A percentile compares a stretch with the other conserved stretches of the same genome.
Evolutionary conservation across 352 stramenopile species (phyloP).

Genomic region (Blastocystis hominis): DNA sequence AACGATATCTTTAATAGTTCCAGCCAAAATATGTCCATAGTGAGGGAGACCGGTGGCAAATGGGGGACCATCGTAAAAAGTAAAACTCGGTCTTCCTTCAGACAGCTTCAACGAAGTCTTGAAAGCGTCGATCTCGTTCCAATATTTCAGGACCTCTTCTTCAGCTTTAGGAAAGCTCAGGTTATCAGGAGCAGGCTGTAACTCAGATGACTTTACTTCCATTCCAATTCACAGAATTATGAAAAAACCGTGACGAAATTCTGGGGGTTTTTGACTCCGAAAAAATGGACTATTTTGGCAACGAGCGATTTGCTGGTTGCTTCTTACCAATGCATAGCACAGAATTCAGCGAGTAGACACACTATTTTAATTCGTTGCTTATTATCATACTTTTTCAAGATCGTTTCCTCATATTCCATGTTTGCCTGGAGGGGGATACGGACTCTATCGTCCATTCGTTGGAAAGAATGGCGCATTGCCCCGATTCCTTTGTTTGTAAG

Average conservation of each 20-base stretch:
- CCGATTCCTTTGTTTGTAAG: neutral
- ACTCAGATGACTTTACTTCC: slow-evolving; percentile 36
- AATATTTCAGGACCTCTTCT: slow-evolving; percentile 69
- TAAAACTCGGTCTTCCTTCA: slow-evolving; percentile 85
- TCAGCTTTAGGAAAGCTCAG: slow-evolving; percentile 71
- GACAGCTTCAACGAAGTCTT: slow-evolving; percentile 77
- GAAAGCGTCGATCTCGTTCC: slow-evolving; percentile 68
- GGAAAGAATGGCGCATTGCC: neutral
- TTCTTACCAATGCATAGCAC: no score
- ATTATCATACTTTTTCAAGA: no score
- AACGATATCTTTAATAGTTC: slow-evolving; percentile 99
- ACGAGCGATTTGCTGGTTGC: no score
- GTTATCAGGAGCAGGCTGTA: slow-evolving; percentile 59
- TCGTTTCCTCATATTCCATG: neutral
- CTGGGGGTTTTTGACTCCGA: no score
- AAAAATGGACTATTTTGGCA: no score
- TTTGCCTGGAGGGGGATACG: neutral
- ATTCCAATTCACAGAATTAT: neutral
- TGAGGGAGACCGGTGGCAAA: slow-evolving; percentile 96
- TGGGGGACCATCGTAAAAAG: slow-evolving; percentile 97
- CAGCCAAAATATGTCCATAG: slow-evolving; percentile 92
- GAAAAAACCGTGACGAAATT: no score
- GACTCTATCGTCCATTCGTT: neutral
- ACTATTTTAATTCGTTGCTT: no score
- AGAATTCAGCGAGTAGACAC: no score